Conservation (phyloP, 2,329 filamentous ascomycete species). For the Neocatenulostroma microsporum region DNA sequence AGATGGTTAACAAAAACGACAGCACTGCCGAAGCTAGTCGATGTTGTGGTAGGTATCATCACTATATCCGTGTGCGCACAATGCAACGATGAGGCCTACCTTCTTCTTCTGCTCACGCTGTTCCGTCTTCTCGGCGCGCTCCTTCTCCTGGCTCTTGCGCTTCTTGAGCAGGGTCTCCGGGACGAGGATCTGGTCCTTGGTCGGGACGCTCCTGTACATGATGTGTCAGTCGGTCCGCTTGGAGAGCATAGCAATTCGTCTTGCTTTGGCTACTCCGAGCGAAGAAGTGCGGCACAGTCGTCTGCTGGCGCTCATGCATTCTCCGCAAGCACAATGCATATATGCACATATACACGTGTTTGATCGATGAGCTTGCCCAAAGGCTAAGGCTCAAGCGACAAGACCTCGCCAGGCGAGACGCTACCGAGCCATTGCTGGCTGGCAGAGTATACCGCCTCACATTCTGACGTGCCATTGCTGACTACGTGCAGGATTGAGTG, state of each 20-base stretch:
- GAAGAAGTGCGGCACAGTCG: slow-evolving; percentile 90
- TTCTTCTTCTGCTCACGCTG: slow-evolving; percentile 60
- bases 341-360: slow-evolving; percentile 41
- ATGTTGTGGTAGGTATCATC: slow-evolving; percentile 77
- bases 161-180: slow-evolving; percentile 99
- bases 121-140: slow-evolving; percentile 71
- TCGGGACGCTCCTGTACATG: slow-evolving; percentile 70
- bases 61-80: slow-evolving; percentile 40
- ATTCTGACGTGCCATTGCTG: slow-evolving; percentile 31
- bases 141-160: slow-evolving; percentile 99
- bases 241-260: slow-evolving; percentile 61
- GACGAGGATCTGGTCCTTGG: slow-evolving; percentile 90
- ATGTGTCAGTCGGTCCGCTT: slow-evolving; percentile 61
- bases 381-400: slow-evolving; percentile 19
- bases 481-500: slow-evolving; percentile 30
- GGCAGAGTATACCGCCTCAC: slow-evolving; percentile 17
- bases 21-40: slow-evolving; percentile 96
- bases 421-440: slow-evolving; percentile 19
- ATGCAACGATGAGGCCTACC: too few species aligned
- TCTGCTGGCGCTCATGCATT: slow-evolving; percentile 55
- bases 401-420: slow-evolving; percentile 25
- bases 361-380: slow-evolving; percentile 60
- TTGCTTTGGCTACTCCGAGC: slow-evolving; percentile 53
- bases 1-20: slow-evolving; percentile 98
- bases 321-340: slow-evolving; percentile 25